A percentile compares a stretch with the other conserved stretches of the same genome.
Conservation (phyloP, 257 asterid genomes). For the Petrea volubilis region DNA sequence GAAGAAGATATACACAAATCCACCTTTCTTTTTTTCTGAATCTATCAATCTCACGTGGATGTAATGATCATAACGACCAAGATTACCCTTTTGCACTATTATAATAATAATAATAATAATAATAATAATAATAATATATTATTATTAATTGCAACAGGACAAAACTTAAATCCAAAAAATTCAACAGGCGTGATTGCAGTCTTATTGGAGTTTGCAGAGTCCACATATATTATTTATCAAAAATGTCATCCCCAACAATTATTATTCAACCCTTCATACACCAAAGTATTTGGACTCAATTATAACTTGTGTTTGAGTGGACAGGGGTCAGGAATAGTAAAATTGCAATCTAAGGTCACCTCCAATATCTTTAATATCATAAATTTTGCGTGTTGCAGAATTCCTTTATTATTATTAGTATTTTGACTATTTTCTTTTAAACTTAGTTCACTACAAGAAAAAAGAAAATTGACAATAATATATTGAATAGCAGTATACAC, state of each 20-base stretch:
- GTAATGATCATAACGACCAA: neutral
- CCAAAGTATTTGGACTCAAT: neutral
- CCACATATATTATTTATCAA: neutral
- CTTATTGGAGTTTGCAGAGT: conserved; percentile 7
- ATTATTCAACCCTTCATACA: neutral
- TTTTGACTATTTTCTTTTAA: no score
- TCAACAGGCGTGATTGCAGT: conserved; percentile 14
- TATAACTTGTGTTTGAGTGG: no score
- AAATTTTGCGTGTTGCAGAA: no score
- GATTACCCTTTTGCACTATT: neutral
- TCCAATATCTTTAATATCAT: neutral
- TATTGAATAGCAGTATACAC: no score
- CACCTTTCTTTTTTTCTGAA: neutral
- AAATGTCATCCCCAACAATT: conserved; percentile 8
- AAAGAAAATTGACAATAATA: no score
- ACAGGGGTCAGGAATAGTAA: no score
- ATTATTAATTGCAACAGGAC: neutral
- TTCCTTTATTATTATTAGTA: no score
- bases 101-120: neutral
- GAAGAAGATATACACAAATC: neutral
- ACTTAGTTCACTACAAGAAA: no score
- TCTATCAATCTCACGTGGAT: neutral
- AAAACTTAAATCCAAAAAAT: neutral
- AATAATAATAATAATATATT: neutral
- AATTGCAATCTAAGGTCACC: neutral